These are phyloP conservation scores for Herpetospermum pedunculosum DNA, from an alignment of 306 rosid genomes.

Conservation along the genomic window DNA sequence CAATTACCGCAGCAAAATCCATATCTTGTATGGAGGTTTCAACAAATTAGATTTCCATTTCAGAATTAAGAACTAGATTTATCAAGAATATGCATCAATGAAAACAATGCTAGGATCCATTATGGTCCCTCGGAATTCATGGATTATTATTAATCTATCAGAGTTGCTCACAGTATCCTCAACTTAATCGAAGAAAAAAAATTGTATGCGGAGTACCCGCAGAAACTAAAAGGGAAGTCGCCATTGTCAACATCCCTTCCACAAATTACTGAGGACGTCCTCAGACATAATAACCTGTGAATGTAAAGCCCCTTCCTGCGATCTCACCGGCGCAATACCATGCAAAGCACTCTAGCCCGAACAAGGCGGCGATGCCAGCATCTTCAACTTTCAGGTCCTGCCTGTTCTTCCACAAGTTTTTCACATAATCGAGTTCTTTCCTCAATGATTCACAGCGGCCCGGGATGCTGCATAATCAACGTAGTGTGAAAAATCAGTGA, in stretches of 20 bases:
- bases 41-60: not conserved
- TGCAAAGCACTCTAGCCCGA: slow-evolving; percentile 59
- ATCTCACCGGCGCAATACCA: slow-evolving; percentile 57
- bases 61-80: not conserved
- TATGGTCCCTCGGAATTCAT: slow-evolving; percentile 35
- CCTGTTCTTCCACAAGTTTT: slow-evolving; percentile 53
- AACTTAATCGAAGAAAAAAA: slow-evolving; percentile 38
- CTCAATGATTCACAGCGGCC: slow-evolving; percentile 43
- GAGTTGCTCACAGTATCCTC: slow-evolving; percentile 34
- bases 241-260: not conserved
- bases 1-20: not conserved
- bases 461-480: slow-evolving; percentile 39
- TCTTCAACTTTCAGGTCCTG: slow-evolving; percentile 57
- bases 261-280: not conserved
- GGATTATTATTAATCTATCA: slow-evolving; percentile 62
- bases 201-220: slow-evolving; percentile 17
- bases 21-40: not conserved
- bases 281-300: slow-evolving; percentile 55
- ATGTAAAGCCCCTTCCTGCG: slow-evolving; percentile 56
- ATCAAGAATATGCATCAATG: not conserved
- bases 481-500: not conserved
- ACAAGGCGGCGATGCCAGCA: slow-evolving; percentile 54
- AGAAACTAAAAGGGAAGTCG: not conserved
- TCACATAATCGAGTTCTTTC: slow-evolving; percentile 59
- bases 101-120: slow-evolving; percentile 9